Base-by-base conservation (phyloP, 2,329 filamentous ascomycete species). In the Fusarium caatingaense region DNA sequence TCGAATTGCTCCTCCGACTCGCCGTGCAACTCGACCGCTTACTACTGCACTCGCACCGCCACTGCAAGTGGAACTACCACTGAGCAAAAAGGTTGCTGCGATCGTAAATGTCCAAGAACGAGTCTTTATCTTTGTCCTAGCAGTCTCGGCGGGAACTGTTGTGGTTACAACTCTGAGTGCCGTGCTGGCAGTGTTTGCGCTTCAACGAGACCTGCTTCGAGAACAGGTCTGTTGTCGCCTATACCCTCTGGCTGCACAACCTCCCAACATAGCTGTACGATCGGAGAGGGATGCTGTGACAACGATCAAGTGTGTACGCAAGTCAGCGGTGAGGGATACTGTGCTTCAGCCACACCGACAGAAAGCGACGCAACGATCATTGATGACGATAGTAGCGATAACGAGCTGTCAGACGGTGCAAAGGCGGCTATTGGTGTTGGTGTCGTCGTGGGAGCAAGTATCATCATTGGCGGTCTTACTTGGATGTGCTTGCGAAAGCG, bases 401-500 rank as follows among this genome's bases (percentile, higher is more conserved):
- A 48, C 4, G 75, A 76, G 4, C 74, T 88, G 8, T 84, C 84
- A 3, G 75, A 80, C 2, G 86, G 84, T 1, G 87, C 86, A 4
- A 87, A 85, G 71, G 86, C 85, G 0, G 88, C 88, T 4, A 85
- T 90, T n/a, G 87, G 84, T 8, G 80, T 85, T 1, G 88, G 86
- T 20, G 82, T 85, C 6, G 81, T 84, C 3, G 74, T 86, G 0
- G 84, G 79, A 28, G 81, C 78, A 2, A 78, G 80, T 6, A 46
- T 82, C 8, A 42, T 86, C 16, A 77, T 86, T 40, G 85, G 80
- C 6, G 73, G 72, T 5, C 64, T 83, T 18, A 79, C 82, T 0
- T 89, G 84, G 83, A 79, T 86, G 61, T 87, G 83, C 61, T 58
- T 87, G 28, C 75, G 79, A 30, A 80, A 79, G 25, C 74, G 80